A percentile compares a stretch with the other conserved stretches of the same genome.
These are phyloP conservation scores for Lumnitzera racemosa DNA, from an alignment of 345 rosid species.

Conservation along the genomic window DNA sequence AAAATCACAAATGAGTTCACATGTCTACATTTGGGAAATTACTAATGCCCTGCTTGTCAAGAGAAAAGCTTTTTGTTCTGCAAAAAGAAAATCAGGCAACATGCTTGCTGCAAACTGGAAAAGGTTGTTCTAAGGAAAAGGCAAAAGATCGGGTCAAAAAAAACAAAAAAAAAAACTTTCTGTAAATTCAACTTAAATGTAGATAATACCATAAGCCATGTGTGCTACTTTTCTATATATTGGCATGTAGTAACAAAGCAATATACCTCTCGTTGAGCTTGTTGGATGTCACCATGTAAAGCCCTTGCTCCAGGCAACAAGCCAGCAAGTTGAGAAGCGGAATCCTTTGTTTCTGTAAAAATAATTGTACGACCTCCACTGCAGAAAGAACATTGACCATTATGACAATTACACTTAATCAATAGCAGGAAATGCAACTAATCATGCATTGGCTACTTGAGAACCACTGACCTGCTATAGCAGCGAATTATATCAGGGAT, in stretches of 20 bases:
- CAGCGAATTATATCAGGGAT: conserved; percentile 91
- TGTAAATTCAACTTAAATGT: no score
- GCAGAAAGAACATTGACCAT: conserved; percentile 15
- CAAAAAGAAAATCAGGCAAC: no score
- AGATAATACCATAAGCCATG: no score
- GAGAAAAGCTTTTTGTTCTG: no score
- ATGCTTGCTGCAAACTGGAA: no score
- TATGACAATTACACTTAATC: neutral
- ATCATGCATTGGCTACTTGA: neutral
- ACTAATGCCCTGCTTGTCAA: no score
- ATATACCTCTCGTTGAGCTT: conserved; percentile 82
- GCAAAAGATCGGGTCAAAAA: no score
- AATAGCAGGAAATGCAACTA: neutral
- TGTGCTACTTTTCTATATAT: no score
- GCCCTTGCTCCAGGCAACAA: conserved; percentile 80
- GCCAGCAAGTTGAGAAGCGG: conserved; percentile 87
- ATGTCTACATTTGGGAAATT: no score
- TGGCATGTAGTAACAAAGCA: neutral
- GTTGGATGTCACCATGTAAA: conserved; percentile 93
- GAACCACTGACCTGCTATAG: conserved; percentile 66
- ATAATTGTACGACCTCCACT: conserved; percentile 94
- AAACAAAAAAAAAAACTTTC: no score
- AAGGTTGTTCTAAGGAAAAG: no score
- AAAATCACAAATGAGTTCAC: no score
- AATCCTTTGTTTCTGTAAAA: conserved; percentile 80